Percentiles rank a stretch among this genome's conserved stretches.
Conservation (phyloP, 2,329 filamentous ascomycete species). For the Phialophora tarda region DNA sequence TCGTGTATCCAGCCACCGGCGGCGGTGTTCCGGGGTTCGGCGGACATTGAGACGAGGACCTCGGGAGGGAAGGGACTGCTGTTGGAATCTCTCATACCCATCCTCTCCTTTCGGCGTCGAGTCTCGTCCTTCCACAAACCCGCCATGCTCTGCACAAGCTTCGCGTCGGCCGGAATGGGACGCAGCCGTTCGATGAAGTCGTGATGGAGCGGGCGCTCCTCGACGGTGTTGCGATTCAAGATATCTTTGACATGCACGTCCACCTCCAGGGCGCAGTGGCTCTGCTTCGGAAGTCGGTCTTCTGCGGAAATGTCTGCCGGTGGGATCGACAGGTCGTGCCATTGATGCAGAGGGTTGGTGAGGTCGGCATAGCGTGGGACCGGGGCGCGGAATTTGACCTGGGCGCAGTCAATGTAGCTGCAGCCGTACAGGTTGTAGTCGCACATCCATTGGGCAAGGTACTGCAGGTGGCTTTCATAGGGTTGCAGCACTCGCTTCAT, state of each 20-base stretch:
- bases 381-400: constrained; percentile 74
- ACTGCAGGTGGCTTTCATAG: constrained; percentile 92
- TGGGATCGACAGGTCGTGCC: constrained; percentile 78
- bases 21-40: constrained; percentile 73
- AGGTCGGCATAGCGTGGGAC: constrained; percentile 72
- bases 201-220: constrained; percentile 80
- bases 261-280: constrained; percentile 86
- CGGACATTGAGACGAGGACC: constrained; percentile 85
- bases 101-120: constrained; percentile 72
- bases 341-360: constrained; percentile 68
- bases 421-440: constrained; percentile 98
- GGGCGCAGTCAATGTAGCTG: constrained; percentile 76
- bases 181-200: constrained; percentile 77
- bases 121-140: constrained; percentile 91
- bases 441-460: constrained; percentile 94
- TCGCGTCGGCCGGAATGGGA: constrained; percentile 70
- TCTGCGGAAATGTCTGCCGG: constrained; percentile 66
- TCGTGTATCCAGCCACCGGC: constrained; percentile 93
- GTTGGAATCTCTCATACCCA: constrained; percentile 67
- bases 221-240: constrained; percentile 76
- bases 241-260: constrained; percentile 91
- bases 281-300: constrained; percentile 72
- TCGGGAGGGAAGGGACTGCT: constrained; percentile 82
- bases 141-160: constrained; percentile 92
- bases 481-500: constrained; percentile 85